Percentiles rank a stretch among this genome's conserved stretches.
Conservation (phyloP, 495 filamentous ascomycete genomes). For the Podospora pseudopauciseta region DNA sequence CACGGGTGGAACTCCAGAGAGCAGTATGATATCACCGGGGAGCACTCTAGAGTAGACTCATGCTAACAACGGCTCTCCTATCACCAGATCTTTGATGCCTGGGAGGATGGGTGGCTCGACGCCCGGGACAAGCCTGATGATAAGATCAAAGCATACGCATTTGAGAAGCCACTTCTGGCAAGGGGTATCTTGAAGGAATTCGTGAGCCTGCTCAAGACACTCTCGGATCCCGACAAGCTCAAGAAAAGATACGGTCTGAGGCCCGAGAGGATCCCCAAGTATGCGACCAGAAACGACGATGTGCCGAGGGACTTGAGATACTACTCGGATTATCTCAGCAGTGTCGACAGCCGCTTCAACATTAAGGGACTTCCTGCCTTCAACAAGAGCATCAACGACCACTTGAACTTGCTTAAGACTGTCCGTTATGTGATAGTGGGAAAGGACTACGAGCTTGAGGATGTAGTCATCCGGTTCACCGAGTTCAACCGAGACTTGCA, state of each 20-base stretch:
- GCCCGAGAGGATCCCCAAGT: neutral
- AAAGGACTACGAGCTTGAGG: neutral
- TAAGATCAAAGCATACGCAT: neutral
- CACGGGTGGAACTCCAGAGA: slow-evolving; percentile 8
- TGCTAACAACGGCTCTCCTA: neutral
- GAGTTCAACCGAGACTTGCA: slow-evolving; percentile 14
- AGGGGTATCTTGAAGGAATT: slow-evolving; percentile 12
- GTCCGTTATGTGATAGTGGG: slow-evolving; percentile 3
- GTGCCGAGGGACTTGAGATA: slow-evolving; percentile 3
- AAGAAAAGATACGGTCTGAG: slow-evolving; percentile 5
- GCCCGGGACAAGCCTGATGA: neutral
- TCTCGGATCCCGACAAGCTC: slow-evolving; percentile 12
- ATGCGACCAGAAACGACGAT: slow-evolving; percentile 1
- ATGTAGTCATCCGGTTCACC: neutral
- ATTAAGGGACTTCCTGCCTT: slow-evolving; percentile 5
- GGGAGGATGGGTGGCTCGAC: slow-evolving; percentile 6
- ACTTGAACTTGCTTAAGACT: slow-evolving; percentile 3
- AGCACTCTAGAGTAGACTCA: neutral
- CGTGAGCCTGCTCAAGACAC: slow-evolving; percentile 6
- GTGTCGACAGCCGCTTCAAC: neutral
- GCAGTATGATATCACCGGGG: neutral
- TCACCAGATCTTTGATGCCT: slow-evolving; percentile 4
- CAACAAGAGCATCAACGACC: neutral
- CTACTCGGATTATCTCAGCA: slow-evolving; percentile 8
- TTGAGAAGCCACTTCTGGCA: neutral